phyloP scores from a whole-genome alignment of 129 eudicot species.

The Lonicera japonica region DNA sequence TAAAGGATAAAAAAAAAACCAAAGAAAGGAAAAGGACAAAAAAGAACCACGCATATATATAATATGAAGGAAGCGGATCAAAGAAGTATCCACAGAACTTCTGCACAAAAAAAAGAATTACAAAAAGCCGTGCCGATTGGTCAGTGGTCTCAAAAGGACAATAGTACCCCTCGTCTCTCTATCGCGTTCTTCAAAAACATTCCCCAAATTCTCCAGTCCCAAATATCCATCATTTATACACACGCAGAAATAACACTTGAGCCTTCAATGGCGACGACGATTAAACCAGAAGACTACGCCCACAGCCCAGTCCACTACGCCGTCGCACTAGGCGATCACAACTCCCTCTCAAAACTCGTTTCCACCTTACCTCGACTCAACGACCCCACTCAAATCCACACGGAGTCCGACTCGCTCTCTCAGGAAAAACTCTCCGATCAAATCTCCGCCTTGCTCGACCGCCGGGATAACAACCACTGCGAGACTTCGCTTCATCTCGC shows the following conservation, averaged over 20 bases:
- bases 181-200: background rate
- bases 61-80: background rate
- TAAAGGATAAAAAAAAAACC: background rate
- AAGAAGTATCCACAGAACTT: background rate
- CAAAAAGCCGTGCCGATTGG: background rate
- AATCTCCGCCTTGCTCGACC: constrained; percentile 59
- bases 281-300: constrained; percentile 52
- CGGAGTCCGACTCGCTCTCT: constrained; percentile 58
- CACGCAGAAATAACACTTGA: background rate
- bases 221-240: background rate
- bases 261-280: constrained; percentile 9
- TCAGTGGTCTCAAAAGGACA: background rate
- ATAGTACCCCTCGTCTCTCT: background rate
- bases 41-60: background rate
- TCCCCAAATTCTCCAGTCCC: background rate
- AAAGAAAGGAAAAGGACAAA: background rate
- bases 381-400: constrained; percentile 39
- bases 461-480: constrained; percentile 61
- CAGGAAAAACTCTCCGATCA: constrained; percentile 54
- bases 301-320: constrained; percentile 80
- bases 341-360: constrained; percentile 44
- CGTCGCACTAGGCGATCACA: constrained; percentile 55
- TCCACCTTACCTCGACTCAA: constrained; percentile 49
- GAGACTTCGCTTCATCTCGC: constrained; percentile 90
- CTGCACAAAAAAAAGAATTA: background rate